Conservation (phyloP, 176 grass and related monocot genomes). For the Puccinellia tenuiflora region DNA sequence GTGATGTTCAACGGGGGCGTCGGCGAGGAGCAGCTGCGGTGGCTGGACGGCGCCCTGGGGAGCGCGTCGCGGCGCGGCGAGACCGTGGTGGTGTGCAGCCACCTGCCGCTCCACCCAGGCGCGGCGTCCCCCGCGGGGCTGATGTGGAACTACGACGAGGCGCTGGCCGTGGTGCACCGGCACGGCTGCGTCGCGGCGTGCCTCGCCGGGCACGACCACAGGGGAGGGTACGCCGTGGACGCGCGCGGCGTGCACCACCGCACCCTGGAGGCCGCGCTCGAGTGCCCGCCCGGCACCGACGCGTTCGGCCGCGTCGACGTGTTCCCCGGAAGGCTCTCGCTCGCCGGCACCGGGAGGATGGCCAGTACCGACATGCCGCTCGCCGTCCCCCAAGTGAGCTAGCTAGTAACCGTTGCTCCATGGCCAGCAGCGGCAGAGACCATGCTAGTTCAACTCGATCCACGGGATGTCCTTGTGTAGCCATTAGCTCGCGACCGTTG, state of each 20-base stretch:
- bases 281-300: slow-evolving; percentile 75
- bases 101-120: slow-evolving; percentile 64
- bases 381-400: not conserved
- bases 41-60: slow-evolving; percentile 54
- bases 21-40: slow-evolving; percentile 53
- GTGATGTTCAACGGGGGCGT: slow-evolving; percentile 82
- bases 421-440: not conserved
- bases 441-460: not conserved
- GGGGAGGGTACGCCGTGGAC: slow-evolving; percentile 63
- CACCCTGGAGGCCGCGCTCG: slow-evolving; percentile 71
- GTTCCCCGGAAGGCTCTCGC: slow-evolving; percentile 46
- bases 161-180: slow-evolving; percentile 45
- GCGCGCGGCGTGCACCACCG: slow-evolving; percentile 64
- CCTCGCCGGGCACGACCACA: slow-evolving; percentile 74
- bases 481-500: not conserved
- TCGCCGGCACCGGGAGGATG: slow-evolving; percentile 65
- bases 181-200: slow-evolving; percentile 68
- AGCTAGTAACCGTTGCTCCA: not conserved
- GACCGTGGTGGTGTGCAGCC: slow-evolving; percentile 65
- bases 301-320: slow-evolving; percentile 60
- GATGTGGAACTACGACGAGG: slow-evolving; percentile 89
- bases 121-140: slow-evolving; percentile 45
- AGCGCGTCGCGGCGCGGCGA: slow-evolving; percentile 30
- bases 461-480: not conserved
- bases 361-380: slow-evolving; percentile 57